Percentiles rank a stretch among this genome's conserved stretches.
These are phyloP conservation scores for Immersiella caudata DNA, from an alignment of 495 filamentous ascomycete genomes.

Conservation along the genomic window DNA sequence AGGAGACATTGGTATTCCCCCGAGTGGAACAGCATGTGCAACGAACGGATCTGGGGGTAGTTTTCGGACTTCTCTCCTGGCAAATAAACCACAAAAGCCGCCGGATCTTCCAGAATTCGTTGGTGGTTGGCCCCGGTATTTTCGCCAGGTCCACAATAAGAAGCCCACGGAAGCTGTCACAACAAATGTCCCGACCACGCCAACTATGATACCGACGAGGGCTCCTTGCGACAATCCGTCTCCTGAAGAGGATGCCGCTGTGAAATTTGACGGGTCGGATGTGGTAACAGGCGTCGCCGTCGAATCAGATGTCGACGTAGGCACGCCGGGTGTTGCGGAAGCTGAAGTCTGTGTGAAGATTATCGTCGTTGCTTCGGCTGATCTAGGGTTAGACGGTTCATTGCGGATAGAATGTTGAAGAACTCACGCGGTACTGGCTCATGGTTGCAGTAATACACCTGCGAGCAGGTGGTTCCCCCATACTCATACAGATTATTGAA, in stretches of 20 bases:
- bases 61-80: neutral
- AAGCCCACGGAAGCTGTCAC: constrained; percentile 15
- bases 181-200: constrained; percentile 25
- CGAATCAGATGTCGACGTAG: neutral
- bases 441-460: constrained; percentile 45
- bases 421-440: constrained; percentile 29
- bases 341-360: neutral
- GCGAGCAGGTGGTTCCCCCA: constrained; percentile 33
- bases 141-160: constrained; percentile 27
- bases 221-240: constrained; percentile 28
- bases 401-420: neutral
- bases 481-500: constrained; percentile 35
- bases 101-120: neutral
- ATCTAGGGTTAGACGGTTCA: neutral
- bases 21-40: neutral
- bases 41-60: neutral
- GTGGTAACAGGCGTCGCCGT: neutral
- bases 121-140: neutral
- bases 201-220: constrained; percentile 32
- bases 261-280: neutral
- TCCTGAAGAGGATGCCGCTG: neutral
- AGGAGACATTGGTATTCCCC: neutral
- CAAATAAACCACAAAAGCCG: constrained; percentile 3
- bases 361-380: neutral
- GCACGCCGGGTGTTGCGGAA: neutral